Percentiles rank a stretch among this genome's conserved stretches.
Conservation (phyloP, 495 filamentous ascomycete genomes). For the Platismatia glauca region DNA sequence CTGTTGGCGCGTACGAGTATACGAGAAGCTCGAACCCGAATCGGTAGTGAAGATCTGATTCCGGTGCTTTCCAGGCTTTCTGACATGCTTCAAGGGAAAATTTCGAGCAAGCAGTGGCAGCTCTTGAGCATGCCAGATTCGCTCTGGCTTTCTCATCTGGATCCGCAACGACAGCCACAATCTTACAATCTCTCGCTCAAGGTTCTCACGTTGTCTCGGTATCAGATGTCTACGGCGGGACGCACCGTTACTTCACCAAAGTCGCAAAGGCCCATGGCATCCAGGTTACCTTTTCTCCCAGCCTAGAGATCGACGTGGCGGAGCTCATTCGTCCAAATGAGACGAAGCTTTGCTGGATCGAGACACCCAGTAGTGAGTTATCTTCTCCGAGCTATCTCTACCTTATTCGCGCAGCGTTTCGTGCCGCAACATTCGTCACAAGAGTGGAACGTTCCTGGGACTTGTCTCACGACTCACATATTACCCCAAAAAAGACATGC, state of each 20-base stretch:
- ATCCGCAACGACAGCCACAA: constrained; percentile 84
- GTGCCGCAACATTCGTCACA: too few relatives aligned
- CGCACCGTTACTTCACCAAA: constrained; percentile 97
- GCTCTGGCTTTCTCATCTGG: constrained; percentile 93
- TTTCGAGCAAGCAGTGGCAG: constrained; percentile 85
- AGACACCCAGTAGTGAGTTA: constrained; percentile 86
- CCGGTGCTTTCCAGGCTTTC: background rate
- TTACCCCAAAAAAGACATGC: too few relatives aligned
- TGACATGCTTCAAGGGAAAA: constrained; percentile 47
- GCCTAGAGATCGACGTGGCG: constrained; percentile 77
- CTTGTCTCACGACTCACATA: too few relatives aligned
- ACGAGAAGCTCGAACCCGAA: constrained; percentile 88
- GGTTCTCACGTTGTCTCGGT: constrained; percentile 94
- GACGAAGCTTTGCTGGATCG: constrained; percentile 97
- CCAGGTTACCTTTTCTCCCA: constrained; percentile 83
- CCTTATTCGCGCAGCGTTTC: too few relatives aligned
- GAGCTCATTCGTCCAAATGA: constrained; percentile 68
- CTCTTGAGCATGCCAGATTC: constrained; percentile 84
- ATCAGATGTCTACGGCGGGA: constrained; percentile 95
- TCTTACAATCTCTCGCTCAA: constrained; percentile 84
- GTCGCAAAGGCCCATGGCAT: constrained; percentile 93
- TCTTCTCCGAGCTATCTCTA: too few relatives aligned
- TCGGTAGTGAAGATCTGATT: constrained; percentile 35
- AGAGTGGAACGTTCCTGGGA: too few relatives aligned
- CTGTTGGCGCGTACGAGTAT: constrained; percentile 85